These are phyloP conservation scores for Dorcoceras hygrometricum DNA, from an alignment of 257 asterid genomes.

Conservation along the genomic window DNA sequence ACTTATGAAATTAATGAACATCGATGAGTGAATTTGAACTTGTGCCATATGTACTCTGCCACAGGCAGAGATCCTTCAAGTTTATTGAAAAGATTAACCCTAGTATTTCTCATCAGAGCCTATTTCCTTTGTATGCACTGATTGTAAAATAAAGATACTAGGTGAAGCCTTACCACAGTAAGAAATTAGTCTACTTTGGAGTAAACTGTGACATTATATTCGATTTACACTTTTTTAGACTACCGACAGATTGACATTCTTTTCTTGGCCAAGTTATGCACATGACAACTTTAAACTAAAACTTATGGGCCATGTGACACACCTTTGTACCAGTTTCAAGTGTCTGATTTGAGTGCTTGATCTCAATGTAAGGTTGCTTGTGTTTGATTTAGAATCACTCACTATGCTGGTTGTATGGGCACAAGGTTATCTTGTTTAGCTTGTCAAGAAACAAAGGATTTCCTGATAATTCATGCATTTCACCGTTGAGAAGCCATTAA, in stretches of 20 bases:
- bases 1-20: conserved; percentile 8
- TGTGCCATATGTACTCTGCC: neutral
- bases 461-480: conserved; percentile 6
- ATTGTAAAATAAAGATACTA: neutral
- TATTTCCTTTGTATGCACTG: neutral
- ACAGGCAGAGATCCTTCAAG: neutral
- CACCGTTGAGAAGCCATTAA: neutral
- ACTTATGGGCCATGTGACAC: neutral
- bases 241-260: neutral
- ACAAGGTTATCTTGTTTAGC: conserved; percentile 3
- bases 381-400: conserved; percentile 16
- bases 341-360: neutral
- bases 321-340: neutral
- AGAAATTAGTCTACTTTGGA: neutral
- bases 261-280: neutral
- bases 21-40: neutral
- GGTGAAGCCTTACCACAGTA: neutral
- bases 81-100: neutral
- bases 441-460: conserved; percentile 10
- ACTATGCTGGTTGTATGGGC: conserved; percentile 1
- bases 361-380: neutral
- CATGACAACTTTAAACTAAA: neutral
- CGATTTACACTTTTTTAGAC: too few relatives aligned
- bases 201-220: neutral
- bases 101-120: conserved; percentile 4